These are phyloP conservation scores for Inga laurina DNA, from an alignment of 306 rosid species.

Conservation along the genomic window DNA sequence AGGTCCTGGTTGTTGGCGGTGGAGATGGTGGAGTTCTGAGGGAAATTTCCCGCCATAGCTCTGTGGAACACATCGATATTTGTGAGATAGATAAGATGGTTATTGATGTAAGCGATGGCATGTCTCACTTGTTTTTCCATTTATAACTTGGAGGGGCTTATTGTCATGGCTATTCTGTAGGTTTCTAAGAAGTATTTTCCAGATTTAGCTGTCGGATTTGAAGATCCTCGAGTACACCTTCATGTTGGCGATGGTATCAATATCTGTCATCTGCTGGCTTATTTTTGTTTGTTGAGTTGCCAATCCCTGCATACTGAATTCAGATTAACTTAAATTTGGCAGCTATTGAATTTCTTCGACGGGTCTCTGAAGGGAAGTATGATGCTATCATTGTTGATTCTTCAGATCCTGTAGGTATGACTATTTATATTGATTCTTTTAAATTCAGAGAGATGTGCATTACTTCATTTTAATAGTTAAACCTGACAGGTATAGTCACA, in stretches of 20 bases:
- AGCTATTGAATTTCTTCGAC: constrained; percentile 80
- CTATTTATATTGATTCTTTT: background rate
- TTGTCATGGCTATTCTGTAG: constrained; percentile 43
- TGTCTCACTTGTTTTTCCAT: constrained; percentile 6
- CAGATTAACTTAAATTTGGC: constrained; percentile 34
- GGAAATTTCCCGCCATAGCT: constrained; percentile 85
- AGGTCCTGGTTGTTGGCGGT: constrained; percentile 99
- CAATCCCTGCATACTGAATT: background rate
- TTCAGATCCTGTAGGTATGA: constrained; percentile 95
- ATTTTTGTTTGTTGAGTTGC: constrained; percentile 18
- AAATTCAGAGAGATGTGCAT: background rate
- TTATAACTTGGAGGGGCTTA: constrained; percentile 20
- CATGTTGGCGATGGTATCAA: constrained; percentile 83
- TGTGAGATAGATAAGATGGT: constrained; percentile 99
- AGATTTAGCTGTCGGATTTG: constrained; percentile 84
- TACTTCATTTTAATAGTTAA: constrained; percentile 2
- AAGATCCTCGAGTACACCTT: constrained; percentile 93
- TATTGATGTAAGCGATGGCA: constrained; percentile 72
- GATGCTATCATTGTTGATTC: constrained; percentile 97
- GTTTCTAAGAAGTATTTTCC: constrained; percentile 87
- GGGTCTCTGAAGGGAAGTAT: constrained; percentile 70
- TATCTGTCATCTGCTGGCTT: constrained; percentile 7
- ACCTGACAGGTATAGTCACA: background rate
- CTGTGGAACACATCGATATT: constrained; percentile 88
- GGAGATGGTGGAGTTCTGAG: constrained; percentile 98